phyloP scores from a whole-genome alignment of 352 stramenopile species.

The Globisporangium solare region DNA sequence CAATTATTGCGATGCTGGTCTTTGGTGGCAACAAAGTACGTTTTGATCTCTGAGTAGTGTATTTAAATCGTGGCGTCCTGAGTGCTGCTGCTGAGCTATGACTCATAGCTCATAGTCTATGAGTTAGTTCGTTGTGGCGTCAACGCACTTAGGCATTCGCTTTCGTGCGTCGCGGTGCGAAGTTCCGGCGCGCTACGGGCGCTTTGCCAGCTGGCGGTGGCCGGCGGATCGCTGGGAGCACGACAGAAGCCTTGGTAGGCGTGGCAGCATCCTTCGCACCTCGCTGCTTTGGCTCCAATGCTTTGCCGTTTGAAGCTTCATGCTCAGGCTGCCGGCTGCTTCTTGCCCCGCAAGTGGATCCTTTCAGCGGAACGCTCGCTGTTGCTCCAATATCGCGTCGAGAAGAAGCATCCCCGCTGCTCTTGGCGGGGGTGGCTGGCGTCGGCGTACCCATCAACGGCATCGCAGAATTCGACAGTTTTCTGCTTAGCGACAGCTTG shows the following conservation, averaged over 20 bases:
- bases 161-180: constrained; percentile 1
- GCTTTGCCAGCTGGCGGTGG: not conserved
- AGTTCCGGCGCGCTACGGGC: not conserved
- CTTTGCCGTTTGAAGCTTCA: not conserved
- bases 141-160: not conserved
- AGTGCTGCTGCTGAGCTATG: too few species aligned
- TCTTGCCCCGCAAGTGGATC: too few species aligned
- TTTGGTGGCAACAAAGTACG: too few species aligned
- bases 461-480: constrained; percentile 4
- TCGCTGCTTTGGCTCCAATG: not conserved
- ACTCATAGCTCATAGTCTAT: too few species aligned
- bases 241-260: not conserved
- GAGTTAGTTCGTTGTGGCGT: too few species aligned
- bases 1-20: too few species aligned
- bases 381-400: not conserved
- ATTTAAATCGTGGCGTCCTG: too few species aligned
- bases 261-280: not conserved
- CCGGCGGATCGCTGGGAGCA: constrained; percentile 8
- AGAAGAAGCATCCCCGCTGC: not conserved
- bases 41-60: too few species aligned
- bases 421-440: not conserved
- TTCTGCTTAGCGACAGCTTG: not conserved
- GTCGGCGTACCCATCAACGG: constrained; percentile 9
- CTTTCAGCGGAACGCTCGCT: not conserved
- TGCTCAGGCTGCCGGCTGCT: not conserved